Conservation (phyloP, 768 basidiomycete species). For the Pisolithus marmoratus region DNA sequence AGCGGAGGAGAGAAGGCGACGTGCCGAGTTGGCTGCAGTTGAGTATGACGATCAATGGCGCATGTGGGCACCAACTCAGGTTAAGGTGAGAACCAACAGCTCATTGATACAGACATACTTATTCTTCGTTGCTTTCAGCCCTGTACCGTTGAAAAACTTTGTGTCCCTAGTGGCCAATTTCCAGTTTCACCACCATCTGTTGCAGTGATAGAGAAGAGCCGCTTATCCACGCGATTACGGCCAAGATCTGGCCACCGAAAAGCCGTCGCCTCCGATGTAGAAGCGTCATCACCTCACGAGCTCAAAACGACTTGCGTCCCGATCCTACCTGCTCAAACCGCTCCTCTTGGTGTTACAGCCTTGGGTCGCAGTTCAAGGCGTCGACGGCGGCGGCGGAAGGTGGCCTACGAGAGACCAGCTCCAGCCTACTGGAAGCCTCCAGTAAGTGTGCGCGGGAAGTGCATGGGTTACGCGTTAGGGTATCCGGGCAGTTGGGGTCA, state of each 20-base stretch:
- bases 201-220: constrained; percentile 19
- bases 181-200: constrained; percentile 11
- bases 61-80: constrained; percentile 13
- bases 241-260: neutral
- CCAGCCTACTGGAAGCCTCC: constrained; percentile 27
- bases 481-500: constrained; percentile 27
- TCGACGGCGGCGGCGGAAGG: constrained; percentile 9
- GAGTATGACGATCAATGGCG: constrained; percentile 27
- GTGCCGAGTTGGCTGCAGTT: constrained; percentile 36
- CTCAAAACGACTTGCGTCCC: constrained; percentile 9
- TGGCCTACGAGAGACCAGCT: constrained; percentile 10
- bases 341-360: neutral
- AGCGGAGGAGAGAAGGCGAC: constrained; percentile 38
- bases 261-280: neutral
- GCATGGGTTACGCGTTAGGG: constrained; percentile 26
- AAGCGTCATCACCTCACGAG: constrained; percentile 19
- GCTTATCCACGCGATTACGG: neutral
- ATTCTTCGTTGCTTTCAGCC: constrained; percentile 6
- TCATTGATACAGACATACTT: neutral
- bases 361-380: neutral
- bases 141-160: constrained; percentile 6
- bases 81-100: constrained; percentile 11
- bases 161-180: neutral
- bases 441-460: constrained; percentile 14
- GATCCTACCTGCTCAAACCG: constrained; percentile 15